Conservation (phyloP, 495 filamentous ascomycete species). For the Aspergillus homomorphus region DNA sequence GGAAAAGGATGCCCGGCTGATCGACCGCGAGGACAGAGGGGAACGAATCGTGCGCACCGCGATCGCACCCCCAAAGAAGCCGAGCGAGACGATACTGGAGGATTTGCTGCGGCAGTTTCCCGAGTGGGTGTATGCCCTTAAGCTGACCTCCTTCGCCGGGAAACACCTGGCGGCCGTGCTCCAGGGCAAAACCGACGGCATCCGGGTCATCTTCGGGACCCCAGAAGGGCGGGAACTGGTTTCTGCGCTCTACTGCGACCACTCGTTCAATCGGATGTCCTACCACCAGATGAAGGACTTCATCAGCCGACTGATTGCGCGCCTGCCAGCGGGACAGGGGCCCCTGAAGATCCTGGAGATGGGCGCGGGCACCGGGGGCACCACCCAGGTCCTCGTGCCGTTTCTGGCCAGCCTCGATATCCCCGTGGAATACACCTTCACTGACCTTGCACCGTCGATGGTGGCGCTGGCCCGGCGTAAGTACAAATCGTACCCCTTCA, state of each 20-base stretch:
- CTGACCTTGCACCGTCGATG: constrained; percentile 39
- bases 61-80: constrained; percentile 30
- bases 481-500: constrained; percentile 37
- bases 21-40: no score
- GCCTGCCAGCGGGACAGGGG: constrained; percentile 13
- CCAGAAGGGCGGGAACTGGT: constrained; percentile 44
- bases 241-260: constrained; percentile 39
- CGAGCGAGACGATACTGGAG: constrained; percentile 30
- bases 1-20: no score
- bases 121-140: constrained; percentile 32
- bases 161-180: constrained; percentile 37
- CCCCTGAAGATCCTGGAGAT: constrained; percentile 39
- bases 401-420: constrained; percentile 29
- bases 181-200: constrained; percentile 39
- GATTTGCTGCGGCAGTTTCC: constrained; percentile 36
- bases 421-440: constrained; percentile 46
- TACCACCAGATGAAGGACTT: constrained; percentile 40
- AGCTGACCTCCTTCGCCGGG: constrained; percentile 41
- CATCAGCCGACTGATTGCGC: constrained; percentile 24
- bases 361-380: constrained; percentile 43
- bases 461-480: constrained; percentile 32
- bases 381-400: constrained; percentile 30
- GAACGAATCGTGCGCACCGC: constrained; percentile 42
- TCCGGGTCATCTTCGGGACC: constrained; percentile 44
- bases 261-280: constrained; percentile 29